Evolutionary conservation across 371 early-diverging fungal genomes (phyloP).

Genomic region (Lichtheimia hyalospora): DNA sequence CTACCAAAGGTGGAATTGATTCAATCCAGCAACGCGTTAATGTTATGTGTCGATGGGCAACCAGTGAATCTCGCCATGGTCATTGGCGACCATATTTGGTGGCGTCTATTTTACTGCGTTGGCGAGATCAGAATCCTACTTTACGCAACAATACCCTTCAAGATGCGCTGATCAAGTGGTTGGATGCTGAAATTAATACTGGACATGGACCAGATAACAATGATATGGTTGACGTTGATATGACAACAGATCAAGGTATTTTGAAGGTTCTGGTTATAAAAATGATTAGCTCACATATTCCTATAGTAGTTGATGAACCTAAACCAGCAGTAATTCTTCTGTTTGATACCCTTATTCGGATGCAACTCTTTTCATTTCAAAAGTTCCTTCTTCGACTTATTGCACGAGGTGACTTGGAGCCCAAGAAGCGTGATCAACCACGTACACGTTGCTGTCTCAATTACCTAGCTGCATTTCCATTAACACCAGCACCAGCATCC

Average conservation of each 20-base stretch:
- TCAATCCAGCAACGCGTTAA: conserved; percentile 18
- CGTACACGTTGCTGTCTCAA: conserved; percentile 50
- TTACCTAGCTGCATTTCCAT: conserved; percentile 57
- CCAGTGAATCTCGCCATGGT: conserved; percentile 53
- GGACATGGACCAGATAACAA: background rate
- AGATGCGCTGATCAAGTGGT: conserved; percentile 44
- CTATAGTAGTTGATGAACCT: conserved; percentile 1
- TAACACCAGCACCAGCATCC: conserved; percentile 35
- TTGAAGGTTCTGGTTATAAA: background rate
- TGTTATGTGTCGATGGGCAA: conserved; percentile 63
- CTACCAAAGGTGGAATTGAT: conserved; percentile 8
- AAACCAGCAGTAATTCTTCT: conserved; percentile 29
- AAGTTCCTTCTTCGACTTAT: conserved; percentile 63
- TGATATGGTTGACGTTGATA: conserved; percentile 5
- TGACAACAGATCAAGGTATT: conserved; percentile 2
- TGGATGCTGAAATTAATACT: conserved; percentile 29
- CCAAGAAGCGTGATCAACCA: conserved; percentile 33
- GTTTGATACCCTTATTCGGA: conserved; percentile 60
- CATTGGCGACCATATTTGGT: conserved; percentile 62
- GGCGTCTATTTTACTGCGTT: conserved; percentile 47
- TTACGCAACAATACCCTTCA: conserved; percentile 30
- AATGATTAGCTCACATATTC: background rate
- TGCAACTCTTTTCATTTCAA: conserved; percentile 62
- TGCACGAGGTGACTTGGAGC: conserved; percentile 64
- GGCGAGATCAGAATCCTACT: conserved; percentile 43